A percentile compares a stretch with the other conserved stretches of the same genome.
Conservation (phyloP, 345 rosid genomes). For the Salix arbutifolia region DNA sequence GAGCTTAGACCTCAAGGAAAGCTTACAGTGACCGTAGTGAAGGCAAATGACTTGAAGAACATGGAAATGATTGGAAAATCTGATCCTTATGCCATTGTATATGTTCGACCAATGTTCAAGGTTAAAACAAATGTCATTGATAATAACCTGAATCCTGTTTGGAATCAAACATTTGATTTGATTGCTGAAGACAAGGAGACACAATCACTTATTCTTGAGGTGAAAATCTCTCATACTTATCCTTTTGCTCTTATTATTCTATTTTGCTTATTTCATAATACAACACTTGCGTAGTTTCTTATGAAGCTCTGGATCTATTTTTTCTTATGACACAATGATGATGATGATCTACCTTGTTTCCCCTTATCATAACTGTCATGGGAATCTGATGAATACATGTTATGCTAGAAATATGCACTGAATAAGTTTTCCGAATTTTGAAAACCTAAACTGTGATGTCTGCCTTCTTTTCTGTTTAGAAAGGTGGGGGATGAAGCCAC, state of each 20-base stretch:
- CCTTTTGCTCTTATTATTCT: conserved; percentile 2
- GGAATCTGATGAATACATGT: neutral
- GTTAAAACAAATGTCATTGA: conserved; percentile 75
- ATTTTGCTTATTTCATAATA: neutral
- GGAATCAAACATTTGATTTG: conserved; percentile 81
- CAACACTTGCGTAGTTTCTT: neutral
- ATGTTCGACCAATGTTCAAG: conserved; percentile 79
- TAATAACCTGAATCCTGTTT: conserved; percentile 90
- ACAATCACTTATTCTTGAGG: conserved; percentile 77
- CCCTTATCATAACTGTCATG: neutral
- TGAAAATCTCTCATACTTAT: conserved; percentile 17
- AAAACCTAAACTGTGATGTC: neutral
- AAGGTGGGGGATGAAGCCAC: neutral
- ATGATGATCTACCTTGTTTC: neutral
- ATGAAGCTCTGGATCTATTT: neutral
- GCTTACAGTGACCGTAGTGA: conserved; percentile 58
- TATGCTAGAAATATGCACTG: neutral
- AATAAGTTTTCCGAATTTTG: neutral
- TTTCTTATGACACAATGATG: no score
- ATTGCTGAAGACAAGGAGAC: conserved; percentile 99
- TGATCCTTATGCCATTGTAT: conserved; percentile 79
- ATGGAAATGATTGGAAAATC: conserved; percentile 99
- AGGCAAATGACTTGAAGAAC: conserved; percentile 88
- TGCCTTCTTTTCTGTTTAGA: neutral
- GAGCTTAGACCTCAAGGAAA: conserved; percentile 98